A percentile compares a stretch with the other conserved stretches of the same genome.
phyloP scores from a whole-genome alignment of 345 rosid species.

The Lepidium africanum region DNA sequence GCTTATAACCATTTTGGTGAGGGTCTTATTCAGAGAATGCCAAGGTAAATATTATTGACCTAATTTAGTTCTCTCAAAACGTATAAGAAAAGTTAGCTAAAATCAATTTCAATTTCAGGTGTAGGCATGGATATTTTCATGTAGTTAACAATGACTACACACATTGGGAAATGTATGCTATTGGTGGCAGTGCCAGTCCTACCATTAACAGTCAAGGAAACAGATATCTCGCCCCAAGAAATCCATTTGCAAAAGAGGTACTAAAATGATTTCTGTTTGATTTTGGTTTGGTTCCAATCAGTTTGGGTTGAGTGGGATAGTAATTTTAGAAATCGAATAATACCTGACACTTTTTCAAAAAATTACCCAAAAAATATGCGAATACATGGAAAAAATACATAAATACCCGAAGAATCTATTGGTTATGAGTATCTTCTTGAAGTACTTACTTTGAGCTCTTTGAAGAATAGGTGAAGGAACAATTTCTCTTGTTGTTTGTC shows the following conservation, averaged over 20 bases:
- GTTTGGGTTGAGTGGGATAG: too few relatives aligned
- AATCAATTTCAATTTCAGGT: slow-evolving; percentile 38
- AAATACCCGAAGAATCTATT: too few relatives aligned
- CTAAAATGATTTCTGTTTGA: too few relatives aligned
- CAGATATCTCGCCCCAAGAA: slow-evolving; percentile 76
- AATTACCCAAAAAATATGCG: too few relatives aligned
- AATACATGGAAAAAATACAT: too few relatives aligned
- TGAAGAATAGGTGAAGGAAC: background rate
- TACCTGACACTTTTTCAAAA: too few relatives aligned
- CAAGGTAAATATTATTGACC: slow-evolving; percentile 42
- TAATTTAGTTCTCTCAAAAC: too few relatives aligned
- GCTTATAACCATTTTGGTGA: slow-evolving; percentile 99
- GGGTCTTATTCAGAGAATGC: slow-evolving; percentile 99
- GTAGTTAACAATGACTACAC: slow-evolving; percentile 99
- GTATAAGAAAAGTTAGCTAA: too few relatives aligned
- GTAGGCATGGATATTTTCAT: slow-evolving; percentile 96
- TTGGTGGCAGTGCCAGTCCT: slow-evolving; percentile 97
- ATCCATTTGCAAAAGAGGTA: slow-evolving; percentile 69
- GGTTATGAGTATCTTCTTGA: too few relatives aligned
- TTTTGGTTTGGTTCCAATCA: too few relatives aligned
- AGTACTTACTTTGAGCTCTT: background rate
- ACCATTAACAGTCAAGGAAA: slow-evolving; percentile 98
- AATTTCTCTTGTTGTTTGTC: background rate
- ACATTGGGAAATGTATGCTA: slow-evolving; percentile 99
- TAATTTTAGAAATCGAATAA: too few relatives aligned